Percentiles rank a stretch among this genome's conserved stretches.
These are phyloP conservation scores for Mycena maculata DNA, from an alignment of 768 basidiomycete species.

Conservation along the genomic window DNA sequence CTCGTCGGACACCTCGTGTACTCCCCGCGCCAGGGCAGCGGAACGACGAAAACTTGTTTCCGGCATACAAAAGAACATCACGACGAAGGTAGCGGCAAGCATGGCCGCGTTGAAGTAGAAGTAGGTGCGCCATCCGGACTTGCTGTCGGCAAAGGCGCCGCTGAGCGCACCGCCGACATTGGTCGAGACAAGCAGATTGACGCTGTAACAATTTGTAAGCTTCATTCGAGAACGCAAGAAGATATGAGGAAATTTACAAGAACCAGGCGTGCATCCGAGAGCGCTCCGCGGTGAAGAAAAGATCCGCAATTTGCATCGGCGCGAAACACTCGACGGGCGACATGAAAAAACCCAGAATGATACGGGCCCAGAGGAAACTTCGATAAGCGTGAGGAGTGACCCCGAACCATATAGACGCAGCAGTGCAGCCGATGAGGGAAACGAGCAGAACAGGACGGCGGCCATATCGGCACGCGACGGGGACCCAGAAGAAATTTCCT, in stretches of 20 bases:
- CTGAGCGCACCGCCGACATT: slow-evolving; percentile 27
- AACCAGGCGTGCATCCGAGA: slow-evolving; percentile 26
- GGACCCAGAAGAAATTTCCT: slow-evolving; percentile 23
- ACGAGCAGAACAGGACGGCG: slow-evolving; percentile 22
- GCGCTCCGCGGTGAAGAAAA: slow-evolving; percentile 26
- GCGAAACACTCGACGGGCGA: slow-evolving; percentile 22
- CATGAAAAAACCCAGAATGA: slow-evolving; percentile 23
- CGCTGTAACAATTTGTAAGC: neutral
- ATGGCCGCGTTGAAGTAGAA: slow-evolving; percentile 27
- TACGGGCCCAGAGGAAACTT: slow-evolving; percentile 26
- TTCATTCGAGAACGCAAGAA: too few species aligned
- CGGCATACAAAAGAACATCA: slow-evolving; percentile 15
- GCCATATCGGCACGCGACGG: slow-evolving; percentile 7
- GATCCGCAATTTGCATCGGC: slow-evolving; percentile 24
- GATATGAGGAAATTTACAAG: neutral
- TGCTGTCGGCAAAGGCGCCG: slow-evolving; percentile 25
- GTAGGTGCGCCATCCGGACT: slow-evolving; percentile 21
- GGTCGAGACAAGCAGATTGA: slow-evolving; percentile 23
- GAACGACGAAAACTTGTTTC: slow-evolving; percentile 26
- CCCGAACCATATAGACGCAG: slow-evolving; percentile 22
- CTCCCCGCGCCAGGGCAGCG: slow-evolving; percentile 23
- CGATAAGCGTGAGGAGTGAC: slow-evolving; percentile 12
- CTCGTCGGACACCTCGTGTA: slow-evolving; percentile 1
- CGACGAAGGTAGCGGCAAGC: slow-evolving; percentile 13
- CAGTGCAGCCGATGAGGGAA: slow-evolving; percentile 21